A percentile compares a stretch with the other conserved stretches of the same genome.
phyloP scores from a whole-genome alignment of 208 protist species.

The Crithidia sp. region DNA sequence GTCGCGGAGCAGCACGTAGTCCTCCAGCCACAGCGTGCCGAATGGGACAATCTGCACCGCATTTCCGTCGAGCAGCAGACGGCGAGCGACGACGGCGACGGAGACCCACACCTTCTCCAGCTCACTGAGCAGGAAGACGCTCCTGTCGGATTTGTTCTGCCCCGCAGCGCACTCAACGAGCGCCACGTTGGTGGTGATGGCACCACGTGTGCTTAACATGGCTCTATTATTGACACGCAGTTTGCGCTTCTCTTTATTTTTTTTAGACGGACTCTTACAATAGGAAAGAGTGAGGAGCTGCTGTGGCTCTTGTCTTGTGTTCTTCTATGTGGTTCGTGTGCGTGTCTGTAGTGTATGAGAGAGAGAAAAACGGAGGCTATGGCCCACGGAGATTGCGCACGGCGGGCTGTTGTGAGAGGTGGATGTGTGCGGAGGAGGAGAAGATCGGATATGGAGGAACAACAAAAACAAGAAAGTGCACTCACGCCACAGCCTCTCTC shows the following conservation, averaged over 20 bases:
- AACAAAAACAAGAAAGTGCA: too few relatives aligned
- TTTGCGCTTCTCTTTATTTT: constrained; percentile 6
- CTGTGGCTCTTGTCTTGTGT: not conserved
- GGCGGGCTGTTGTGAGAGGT: too few relatives aligned
- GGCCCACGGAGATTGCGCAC: too few relatives aligned
- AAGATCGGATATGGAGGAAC: too few relatives aligned
- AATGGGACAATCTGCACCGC: constrained; percentile 70
- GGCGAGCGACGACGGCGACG: constrained; percentile 57
- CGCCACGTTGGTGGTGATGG: constrained; percentile 73
- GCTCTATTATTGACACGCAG: too few relatives aligned
- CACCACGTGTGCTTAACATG: constrained; percentile 79
- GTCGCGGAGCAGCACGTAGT: constrained; percentile 48
- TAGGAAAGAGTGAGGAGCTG: not conserved
- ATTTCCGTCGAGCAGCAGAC: constrained; percentile 59
- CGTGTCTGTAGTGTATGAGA: not conserved
- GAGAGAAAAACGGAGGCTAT: too few relatives aligned
- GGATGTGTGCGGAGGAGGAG: too few relatives aligned
- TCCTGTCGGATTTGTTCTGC: constrained; percentile 53
- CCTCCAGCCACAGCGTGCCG: constrained; percentile 70
- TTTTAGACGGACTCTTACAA: not conserved
- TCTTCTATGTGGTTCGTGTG: not conserved
- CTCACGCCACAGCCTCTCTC: too few relatives aligned
- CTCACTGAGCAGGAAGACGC: constrained; percentile 85
- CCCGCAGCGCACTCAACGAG: constrained; percentile 85
- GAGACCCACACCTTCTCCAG: constrained; percentile 85